These are phyloP conservation scores for Microstroma glucosiphilum DNA, from an alignment of 1,284 basidiomycete species.

Conservation along the genomic window DNA sequence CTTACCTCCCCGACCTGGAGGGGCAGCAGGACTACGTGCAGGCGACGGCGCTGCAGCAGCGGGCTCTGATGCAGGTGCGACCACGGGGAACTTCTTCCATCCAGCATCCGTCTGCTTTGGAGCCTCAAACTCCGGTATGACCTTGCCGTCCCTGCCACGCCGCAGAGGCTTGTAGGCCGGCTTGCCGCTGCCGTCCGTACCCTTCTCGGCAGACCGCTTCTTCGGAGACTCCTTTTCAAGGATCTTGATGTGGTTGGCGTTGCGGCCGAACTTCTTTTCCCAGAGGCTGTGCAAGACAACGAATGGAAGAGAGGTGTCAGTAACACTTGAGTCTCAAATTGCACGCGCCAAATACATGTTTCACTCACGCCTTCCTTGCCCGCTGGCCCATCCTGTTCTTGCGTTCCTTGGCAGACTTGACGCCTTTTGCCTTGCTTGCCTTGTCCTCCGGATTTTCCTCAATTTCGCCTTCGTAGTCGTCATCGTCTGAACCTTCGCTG, in stretches of 20 bases:
- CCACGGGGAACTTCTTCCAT: slow-evolving; percentile 10
- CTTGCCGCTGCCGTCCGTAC: neutral
- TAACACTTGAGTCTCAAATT: neutral
- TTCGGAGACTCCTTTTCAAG: slow-evolving; percentile 21
- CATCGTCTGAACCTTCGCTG: slow-evolving; percentile 69
- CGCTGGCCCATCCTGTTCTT: slow-evolving; percentile 89
- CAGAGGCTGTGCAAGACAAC: slow-evolving; percentile 64
- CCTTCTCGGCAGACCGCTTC: slow-evolving; percentile 3
- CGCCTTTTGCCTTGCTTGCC: slow-evolving; percentile 16
- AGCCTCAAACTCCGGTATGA: slow-evolving; percentile 21
- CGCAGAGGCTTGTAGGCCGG: slow-evolving; percentile 4
- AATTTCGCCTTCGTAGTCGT: slow-evolving; percentile 59
- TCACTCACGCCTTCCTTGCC: slow-evolving; percentile 77
- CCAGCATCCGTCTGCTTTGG: slow-evolving; percentile 21
- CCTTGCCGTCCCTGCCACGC: slow-evolving; percentile 10
- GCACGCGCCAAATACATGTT: neutral
- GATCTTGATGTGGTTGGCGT: slow-evolving; percentile 72
- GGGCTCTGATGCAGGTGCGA: neutral
- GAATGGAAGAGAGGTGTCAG: neutral
- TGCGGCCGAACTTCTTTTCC: slow-evolving; percentile 89
- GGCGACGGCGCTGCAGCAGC: slow-evolving; percentile 16
- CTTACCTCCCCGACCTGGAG: slow-evolving; percentile 13
- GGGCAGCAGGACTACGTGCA: slow-evolving; percentile 9
- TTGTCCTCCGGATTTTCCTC: slow-evolving; percentile 52
- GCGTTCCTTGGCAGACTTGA: slow-evolving; percentile 51